Evolutionary conservation across 352 stramenopile species (phyloP), one percentile per base, ranked within the genome.

Genomic region (Pythium monospermum): DNA sequence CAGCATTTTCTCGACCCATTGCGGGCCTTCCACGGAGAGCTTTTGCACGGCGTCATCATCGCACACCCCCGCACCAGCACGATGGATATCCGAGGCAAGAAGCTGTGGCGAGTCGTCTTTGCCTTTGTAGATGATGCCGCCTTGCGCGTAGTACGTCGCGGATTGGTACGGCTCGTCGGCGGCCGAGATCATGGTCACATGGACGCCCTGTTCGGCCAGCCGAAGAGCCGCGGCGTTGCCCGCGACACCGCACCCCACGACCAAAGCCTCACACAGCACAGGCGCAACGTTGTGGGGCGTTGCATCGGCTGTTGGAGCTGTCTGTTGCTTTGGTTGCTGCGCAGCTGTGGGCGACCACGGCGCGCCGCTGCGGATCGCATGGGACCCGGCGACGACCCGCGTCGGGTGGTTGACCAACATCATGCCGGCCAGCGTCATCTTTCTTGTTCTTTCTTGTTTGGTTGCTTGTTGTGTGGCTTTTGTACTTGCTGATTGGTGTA

Each of bases 131-230:
- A 98, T 98, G 55, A 98, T 97, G 2, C 94, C 94, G 21, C 94
- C 94, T 56, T 98, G 94, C 6, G 94, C 94, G 72, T 91, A 98
- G 61, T 94, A 98, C 1, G 86, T 97, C 49, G 97, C 97, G 63
- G 91, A 98, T 66, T 98, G 83, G 57, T 83, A 73, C 18, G 71
- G 68, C 51, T 95, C 68, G 39, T 83, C 53, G 0, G 84, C 76
- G 8, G 82, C 73, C 12, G 80, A 69, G 21, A 95, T 59, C 71
- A 95, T 86, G 2, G 76, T 90, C 27, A 95, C 84, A 28, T 77
- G 72, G 42, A 95, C 45, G 23, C 84, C 84, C 23, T 80, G 60
- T 26, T 83, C 74, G 10, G 84, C 84, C 6, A 89, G 66, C 18
- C 82, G 76, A 23, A 95, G 64, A 21, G 84, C 84, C 3, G 84